A percentile compares a stretch with the other conserved stretches of the same genome.
Conservation (phyloP, 75 land plant species). For the Ceratopteris richardii region DNA sequence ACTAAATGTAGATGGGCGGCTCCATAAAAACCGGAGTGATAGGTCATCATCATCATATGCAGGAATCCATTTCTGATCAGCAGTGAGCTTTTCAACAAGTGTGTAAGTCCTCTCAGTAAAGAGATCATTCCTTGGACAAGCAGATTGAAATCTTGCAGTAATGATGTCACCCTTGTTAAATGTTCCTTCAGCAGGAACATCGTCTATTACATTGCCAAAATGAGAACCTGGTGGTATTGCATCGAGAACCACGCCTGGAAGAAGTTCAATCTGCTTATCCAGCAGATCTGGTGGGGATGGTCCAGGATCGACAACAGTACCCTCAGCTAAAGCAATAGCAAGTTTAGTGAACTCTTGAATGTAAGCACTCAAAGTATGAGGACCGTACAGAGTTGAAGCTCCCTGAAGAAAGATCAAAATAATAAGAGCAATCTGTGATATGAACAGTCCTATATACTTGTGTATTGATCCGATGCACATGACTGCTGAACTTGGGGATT, state of each 20-base stretch:
- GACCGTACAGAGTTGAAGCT: slow-evolving; percentile 73
- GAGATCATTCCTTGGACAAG: slow-evolving; percentile 71
- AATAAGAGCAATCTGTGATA: background rate
- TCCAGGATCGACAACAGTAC: slow-evolving; percentile 25
- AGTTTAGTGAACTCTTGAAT: slow-evolving; percentile 82
- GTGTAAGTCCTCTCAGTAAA: slow-evolving; percentile 73
- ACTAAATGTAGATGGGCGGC: slow-evolving; percentile 11
- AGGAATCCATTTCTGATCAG: slow-evolving; percentile 42
- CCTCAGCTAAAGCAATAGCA: slow-evolving; percentile 43
- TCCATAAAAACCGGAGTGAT: slow-evolving; percentile 51
- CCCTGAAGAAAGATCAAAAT: slow-evolving; percentile 46
- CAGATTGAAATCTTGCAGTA: slow-evolving; percentile 55
- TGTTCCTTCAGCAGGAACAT: slow-evolving; percentile 27
- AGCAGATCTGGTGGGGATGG: slow-evolving; percentile 67
- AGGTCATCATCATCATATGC: slow-evolving; percentile 71
- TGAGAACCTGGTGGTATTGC: slow-evolving; percentile 37
- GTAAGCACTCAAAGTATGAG: slow-evolving; percentile 66
- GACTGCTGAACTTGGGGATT: too few species aligned
- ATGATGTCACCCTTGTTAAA: slow-evolving; percentile 44
- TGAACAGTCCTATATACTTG: background rate
- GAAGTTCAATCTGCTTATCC: slow-evolving; percentile 48
- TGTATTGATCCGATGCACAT: background rate
- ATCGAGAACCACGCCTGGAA: slow-evolving; percentile 49
- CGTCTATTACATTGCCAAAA: slow-evolving; percentile 55
- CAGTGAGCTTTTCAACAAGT: slow-evolving; percentile 47